Conservation (phyloP, 2,329 filamentous ascomycete species). For the Massarina eburnea region DNA sequence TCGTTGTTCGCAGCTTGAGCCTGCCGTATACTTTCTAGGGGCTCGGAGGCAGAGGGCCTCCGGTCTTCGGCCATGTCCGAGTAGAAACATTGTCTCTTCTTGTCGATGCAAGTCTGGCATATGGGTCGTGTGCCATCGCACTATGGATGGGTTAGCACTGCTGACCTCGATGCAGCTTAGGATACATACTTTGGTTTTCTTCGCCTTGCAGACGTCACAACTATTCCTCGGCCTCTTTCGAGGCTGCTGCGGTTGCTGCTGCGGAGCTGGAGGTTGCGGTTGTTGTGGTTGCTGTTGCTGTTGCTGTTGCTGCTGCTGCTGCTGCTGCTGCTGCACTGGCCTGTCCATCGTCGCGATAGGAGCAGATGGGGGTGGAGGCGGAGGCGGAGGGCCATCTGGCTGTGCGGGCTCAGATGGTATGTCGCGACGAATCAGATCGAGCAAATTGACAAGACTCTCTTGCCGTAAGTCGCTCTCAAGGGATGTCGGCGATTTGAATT, state of each 20-base stretch:
- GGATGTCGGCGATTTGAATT: slow-evolving; percentile 33
- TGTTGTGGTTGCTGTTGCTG: slow-evolving; percentile 9
- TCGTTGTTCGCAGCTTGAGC: slow-evolving; percentile 21
- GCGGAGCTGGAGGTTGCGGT: slow-evolving; percentile 2
- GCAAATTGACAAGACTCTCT: slow-evolving; percentile 40
- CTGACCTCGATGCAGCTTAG: neutral
- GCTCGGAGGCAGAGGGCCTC: slow-evolving; percentile 12
- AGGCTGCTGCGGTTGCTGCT: neutral
- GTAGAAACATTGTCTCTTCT: slow-evolving; percentile 40
- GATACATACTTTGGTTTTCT: slow-evolving; percentile 39
- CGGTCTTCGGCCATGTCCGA: slow-evolving; percentile 24
- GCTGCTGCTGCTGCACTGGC: slow-evolving; percentile 9
- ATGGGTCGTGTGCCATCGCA: slow-evolving; percentile 39
- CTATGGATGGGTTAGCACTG: slow-evolving; percentile 19
- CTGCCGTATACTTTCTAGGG: slow-evolving; percentile 17
- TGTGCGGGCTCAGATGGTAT: slow-evolving; percentile 10
- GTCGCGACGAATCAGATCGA: slow-evolving; percentile 39
- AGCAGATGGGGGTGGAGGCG: slow-evolving; percentile 13
- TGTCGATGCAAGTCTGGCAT: slow-evolving; percentile 39
- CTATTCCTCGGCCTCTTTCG: slow-evolving; percentile 32
- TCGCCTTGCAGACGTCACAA: slow-evolving; percentile 40
- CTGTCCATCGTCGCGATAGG: slow-evolving; percentile 3
- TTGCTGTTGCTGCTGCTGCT: slow-evolving; percentile 7
- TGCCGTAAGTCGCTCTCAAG: slow-evolving; percentile 41
- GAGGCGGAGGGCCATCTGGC: slow-evolving; percentile 18